Percentiles rank a stretch among this genome's conserved stretches.
These are phyloP conservation scores for Rubroboletus satanas DNA, from an alignment of 768 basidiomycete species.

Conservation along the genomic window DNA sequence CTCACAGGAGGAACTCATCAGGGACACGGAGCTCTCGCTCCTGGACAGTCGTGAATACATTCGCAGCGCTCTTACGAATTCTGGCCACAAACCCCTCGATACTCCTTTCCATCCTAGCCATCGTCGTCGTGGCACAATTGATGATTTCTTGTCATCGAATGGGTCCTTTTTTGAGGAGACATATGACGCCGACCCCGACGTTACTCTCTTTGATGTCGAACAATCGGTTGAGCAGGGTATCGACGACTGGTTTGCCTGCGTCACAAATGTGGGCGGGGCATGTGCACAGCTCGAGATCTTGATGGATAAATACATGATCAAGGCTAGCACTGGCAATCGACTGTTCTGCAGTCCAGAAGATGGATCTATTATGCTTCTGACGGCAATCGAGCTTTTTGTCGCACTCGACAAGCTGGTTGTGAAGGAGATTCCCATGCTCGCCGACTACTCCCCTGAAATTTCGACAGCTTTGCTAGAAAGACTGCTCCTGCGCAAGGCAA, in stretches of 20 bases:
- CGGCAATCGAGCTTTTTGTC: constrained; percentile 32
- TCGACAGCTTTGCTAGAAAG: constrained; percentile 13
- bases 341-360: constrained; percentile 32
- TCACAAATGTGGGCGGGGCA: constrained; percentile 1
- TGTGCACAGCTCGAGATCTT: constrained; percentile 18
- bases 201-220: constrained; percentile 38
- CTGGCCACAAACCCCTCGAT: accelerated
- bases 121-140: constrained; percentile 7
- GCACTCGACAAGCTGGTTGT: constrained; percentile 29
- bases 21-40: constrained; percentile 35
- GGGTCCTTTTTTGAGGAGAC: constrained; percentile 6
- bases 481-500: constrained; percentile 26
- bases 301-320: constrained; percentile 26
- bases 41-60: constrained; percentile 28
- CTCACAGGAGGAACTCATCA: neutral
- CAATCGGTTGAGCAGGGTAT: constrained; percentile 27
- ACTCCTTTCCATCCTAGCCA: neutral
- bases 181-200: constrained; percentile 4
- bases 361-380: constrained; percentile 38
- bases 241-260: constrained; percentile 30
- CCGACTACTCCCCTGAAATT: constrained; percentile 32
- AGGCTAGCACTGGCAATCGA: neutral
- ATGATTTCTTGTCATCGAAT: constrained; percentile 14
- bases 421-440: constrained; percentile 22
- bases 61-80: constrained; percentile 8